phyloP scores from a whole-genome alignment of 1,139 yeast species.

The Debaryomycetaceae sp. region DNA sequence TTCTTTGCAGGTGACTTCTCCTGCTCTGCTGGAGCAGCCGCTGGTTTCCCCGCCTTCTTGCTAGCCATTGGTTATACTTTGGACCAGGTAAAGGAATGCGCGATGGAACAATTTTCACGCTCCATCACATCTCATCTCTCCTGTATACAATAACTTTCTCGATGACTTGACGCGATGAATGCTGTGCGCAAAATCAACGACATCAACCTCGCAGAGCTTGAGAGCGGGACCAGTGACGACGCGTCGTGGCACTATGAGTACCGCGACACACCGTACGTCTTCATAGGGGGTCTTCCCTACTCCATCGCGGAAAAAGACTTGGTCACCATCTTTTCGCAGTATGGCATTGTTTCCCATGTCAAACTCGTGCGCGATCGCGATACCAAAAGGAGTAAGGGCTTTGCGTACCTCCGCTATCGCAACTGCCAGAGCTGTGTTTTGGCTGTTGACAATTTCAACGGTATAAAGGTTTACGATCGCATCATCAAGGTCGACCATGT shows the following conservation, averaged over 20 bases:
- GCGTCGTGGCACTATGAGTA: slow-evolving; percentile 91
- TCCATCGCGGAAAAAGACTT: slow-evolving; percentile 67
- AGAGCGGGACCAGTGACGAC: slow-evolving; percentile 41
- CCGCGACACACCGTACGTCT: slow-evolving; percentile 47
- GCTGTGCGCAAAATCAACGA: slow-evolving; percentile 40
- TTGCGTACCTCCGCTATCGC: slow-evolving; percentile 74
- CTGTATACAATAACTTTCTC: too few relatives aligned
- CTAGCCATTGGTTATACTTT: too few relatives aligned
- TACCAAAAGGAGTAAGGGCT: slow-evolving; percentile 64
- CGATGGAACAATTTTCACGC: too few relatives aligned
- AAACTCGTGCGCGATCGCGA: slow-evolving; percentile 60
- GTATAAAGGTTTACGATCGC: slow-evolving; percentile 50
- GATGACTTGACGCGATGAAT: too few relatives aligned
- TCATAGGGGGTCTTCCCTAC: slow-evolving; percentile 61
- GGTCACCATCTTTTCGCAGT: slow-evolving; percentile 74
- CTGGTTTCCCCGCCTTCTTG: slow-evolving; percentile 2
- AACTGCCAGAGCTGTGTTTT: slow-evolving; percentile 72
- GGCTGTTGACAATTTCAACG: slow-evolving; percentile 85
- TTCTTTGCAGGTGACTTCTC: slow-evolving; percentile 2
- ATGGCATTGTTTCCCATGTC: slow-evolving; percentile 75
- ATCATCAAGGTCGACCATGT: slow-evolving; percentile 67
- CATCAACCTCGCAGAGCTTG: slow-evolving; percentile 60
- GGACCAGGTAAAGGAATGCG: too few relatives aligned
- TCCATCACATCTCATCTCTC: neutral
- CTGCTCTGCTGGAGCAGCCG: slow-evolving; percentile 2